Evolutionary conservation across 148 eudicot genomes (phyloP), one percentile per base, ranked within the genome.

Genomic region (Linanthus parryae): DNA sequence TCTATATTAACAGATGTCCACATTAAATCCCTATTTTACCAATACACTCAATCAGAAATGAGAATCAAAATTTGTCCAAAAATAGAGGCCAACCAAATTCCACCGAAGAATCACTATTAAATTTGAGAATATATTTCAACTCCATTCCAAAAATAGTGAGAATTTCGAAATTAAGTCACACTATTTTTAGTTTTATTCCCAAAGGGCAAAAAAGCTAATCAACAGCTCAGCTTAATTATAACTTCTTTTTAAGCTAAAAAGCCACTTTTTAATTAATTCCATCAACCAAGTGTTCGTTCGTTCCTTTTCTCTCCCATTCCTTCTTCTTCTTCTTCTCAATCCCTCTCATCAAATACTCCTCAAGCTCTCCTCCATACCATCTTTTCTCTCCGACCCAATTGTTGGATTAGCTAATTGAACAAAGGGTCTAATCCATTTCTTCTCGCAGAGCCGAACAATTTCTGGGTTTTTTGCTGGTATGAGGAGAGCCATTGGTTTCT

Each of bases 211-310:
- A 20, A 39, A 45, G 21, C 49, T 45, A 45, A 23, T 23, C 21
- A 42, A 42, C 17, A n/a, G 28, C 49, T 21, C 8, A 22, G 29
- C 29, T 8, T 44, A 44, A 19, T 5, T 20, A 44, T 44, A 12
- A 20, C 48, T 27, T 8, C 20, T 8, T 27, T 3, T 44, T 24
- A 1, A 1, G 1, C 45, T 16, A 7, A 42, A 42, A 42, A 5
- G 11, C 35, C 35, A 5, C 35, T 42, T 8, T 23, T 15, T 42
- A 28, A 44, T 20, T 6, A 1, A 39, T 21, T 9, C 21, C 26
- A 60, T 59, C 73, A 21, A 10, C 63, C 82, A 69, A 47, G 26
- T 69, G 78, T 77, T 44, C 15, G 75, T 33, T 59, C 46, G 38
- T 34, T 48, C 73, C 70, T 41, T 44, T 8, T 36, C 2, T 66